A percentile compares a stretch with the other conserved stretches of the same genome.
Evolutionary conservation across 345 rosid species (phyloP).

Genomic region (Salix purpurea): DNA sequence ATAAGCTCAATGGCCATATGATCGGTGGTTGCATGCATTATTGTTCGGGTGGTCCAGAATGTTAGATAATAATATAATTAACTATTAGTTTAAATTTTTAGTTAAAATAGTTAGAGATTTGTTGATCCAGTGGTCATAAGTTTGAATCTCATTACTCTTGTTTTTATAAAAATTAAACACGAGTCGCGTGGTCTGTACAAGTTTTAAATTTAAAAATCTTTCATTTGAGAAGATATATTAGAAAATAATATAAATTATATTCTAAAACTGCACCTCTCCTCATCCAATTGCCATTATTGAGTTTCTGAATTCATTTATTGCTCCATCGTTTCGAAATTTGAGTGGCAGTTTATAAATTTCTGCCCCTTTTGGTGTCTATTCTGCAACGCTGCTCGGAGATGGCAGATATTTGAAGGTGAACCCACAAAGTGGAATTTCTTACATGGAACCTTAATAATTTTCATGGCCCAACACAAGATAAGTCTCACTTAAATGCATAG

Average conservation of each 20-base stretch:
- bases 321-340: conserved; percentile 16
- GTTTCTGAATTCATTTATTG: conserved; percentile 13
- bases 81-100: no score
- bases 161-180: no score
- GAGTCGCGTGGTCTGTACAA: no score
- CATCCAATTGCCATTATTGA: neutral
- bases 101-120: no score
- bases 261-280: accelerated
- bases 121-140: no score
- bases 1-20: neutral
- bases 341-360: neutral
- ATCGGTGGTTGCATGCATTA: conserved; percentile 12
- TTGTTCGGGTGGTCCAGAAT: conserved; percentile 7
- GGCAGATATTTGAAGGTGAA: neutral
- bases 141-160: no score
- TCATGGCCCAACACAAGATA: neutral
- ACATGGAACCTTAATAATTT: neutral
- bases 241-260: no score
- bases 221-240: no score
- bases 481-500: neutral
- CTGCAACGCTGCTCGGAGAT: neutral
- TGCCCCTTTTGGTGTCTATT: neutral
- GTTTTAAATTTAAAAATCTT: no score
- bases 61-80: no score
- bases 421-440: neutral